phyloP scores from a whole-genome alignment of 768 basidiomycete species.

The Mycena rebaudengoi region DNA sequence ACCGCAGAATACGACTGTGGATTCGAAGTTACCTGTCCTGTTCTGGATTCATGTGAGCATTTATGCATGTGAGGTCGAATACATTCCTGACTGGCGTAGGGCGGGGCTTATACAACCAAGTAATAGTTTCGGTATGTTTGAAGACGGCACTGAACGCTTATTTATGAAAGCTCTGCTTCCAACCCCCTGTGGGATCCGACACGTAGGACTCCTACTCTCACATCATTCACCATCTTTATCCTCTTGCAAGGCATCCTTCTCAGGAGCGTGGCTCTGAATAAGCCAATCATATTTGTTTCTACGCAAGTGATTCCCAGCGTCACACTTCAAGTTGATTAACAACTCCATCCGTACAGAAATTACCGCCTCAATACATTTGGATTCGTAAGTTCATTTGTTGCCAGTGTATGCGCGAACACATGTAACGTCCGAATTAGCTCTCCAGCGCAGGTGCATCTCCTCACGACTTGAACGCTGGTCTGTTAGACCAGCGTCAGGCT shows the following conservation, averaged over 20 bases:
- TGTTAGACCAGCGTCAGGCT: conserved; percentile 67
- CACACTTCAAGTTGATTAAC: neutral
- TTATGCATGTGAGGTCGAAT: neutral
- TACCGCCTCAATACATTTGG: conserved; percentile 68
- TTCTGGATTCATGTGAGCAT: conserved; percentile 46
- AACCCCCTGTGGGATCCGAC: conserved; percentile 53
- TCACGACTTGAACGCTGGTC: conserved; percentile 64
- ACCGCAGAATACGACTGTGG: conserved; percentile 35
- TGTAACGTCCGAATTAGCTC: conserved; percentile 43
- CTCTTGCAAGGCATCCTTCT: conserved; percentile 52
- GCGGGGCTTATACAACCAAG: conserved; percentile 54
- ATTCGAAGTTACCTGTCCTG: conserved; percentile 46
- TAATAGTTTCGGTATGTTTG: too few relatives aligned
- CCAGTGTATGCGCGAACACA: neutral
- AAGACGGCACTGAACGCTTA: too few relatives aligned
- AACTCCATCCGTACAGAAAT: too few relatives aligned
- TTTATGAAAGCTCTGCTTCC: conserved; percentile 52
- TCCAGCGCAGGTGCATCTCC: conserved; percentile 54
- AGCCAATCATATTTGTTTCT: conserved; percentile 66
- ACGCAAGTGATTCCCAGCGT: conserved; percentile 44
- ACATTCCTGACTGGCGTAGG: conserved; percentile 49
- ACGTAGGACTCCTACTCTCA: conserved; percentile 39
- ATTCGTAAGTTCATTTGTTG: conserved; percentile 49
- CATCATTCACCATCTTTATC: neutral
- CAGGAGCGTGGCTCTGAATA: conserved; percentile 53